Evolutionary conservation across 2,329 filamentous ascomycete species (phyloP).

Genomic region (Neobulgaria alba): DNA sequence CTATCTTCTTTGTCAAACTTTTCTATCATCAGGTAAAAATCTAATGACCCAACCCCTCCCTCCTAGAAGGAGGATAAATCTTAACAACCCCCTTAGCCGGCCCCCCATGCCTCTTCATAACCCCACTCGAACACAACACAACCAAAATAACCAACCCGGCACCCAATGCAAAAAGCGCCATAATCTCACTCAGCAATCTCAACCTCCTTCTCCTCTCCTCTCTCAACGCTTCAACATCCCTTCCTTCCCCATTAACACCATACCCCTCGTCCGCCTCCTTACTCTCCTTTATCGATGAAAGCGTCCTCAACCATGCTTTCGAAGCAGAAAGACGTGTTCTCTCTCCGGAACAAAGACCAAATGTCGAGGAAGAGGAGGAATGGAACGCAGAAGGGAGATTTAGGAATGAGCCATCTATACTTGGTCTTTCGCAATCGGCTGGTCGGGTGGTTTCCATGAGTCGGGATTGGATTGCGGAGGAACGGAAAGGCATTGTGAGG

Average conservation of each 20-base stretch:
- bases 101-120: background rate
- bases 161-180: background rate
- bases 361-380: background rate
- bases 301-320: background rate
- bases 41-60: background rate
- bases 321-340: background rate
- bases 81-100: background rate
- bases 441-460: conserved; percentile 6
- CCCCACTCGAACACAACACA: background rate
- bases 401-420: background rate
- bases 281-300: background rate
- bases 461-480: conserved; percentile 13
- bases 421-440: background rate
- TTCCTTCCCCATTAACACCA: background rate
- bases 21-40: too few species aligned
- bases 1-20: too few species aligned
- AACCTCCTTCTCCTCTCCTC: background rate
- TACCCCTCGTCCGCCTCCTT: background rate
- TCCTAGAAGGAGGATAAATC: background rate
- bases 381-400: conserved; percentile 1
- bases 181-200: background rate
- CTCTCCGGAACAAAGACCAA: too few species aligned
- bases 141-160: background rate
- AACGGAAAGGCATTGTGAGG: conserved; percentile 15
- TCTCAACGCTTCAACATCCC: background rate